A percentile compares a stretch with the other conserved stretches of the same genome.
phyloP scores from a whole-genome alignment of 257 asterid species.

The Solanum bulbocastanum region DNA sequence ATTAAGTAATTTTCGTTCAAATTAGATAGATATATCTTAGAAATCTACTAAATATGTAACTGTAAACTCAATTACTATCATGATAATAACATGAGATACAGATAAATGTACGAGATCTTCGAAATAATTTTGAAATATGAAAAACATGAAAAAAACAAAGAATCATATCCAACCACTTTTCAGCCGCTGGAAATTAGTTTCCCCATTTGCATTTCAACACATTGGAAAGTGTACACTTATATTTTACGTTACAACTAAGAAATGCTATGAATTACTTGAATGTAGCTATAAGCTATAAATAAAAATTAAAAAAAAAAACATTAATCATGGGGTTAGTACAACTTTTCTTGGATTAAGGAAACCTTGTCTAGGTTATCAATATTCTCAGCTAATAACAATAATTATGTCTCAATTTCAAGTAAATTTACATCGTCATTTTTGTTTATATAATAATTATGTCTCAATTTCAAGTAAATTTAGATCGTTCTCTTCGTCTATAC shows the following conservation, averaged over 20 bases:
- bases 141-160: not conserved
- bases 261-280: not conserved
- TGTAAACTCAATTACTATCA: not conserved
- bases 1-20: accelerated
- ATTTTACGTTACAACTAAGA: not conserved
- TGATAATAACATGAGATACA: not conserved
- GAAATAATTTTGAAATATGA: not conserved
- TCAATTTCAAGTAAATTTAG: not conserved
- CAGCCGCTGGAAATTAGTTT: slow-evolving; percentile 4
- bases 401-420: not conserved
- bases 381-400: not conserved
- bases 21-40: not conserved
- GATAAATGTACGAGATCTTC: not conserved
- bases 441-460: not conserved
- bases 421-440: not conserved
- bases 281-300: not conserved
- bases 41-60: not conserved
- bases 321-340: not conserved
- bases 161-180: not conserved
- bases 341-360: slow-evolving; percentile 13
- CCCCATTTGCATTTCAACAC: not conserved
- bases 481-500: not conserved
- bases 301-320: not conserved
- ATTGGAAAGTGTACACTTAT: not conserved
- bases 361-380: not conserved